These are phyloP conservation scores for Hymenoscyphus fraxineus DNA, from an alignment of 2,329 filamentous ascomycete genomes.

Conservation along the genomic window DNA sequence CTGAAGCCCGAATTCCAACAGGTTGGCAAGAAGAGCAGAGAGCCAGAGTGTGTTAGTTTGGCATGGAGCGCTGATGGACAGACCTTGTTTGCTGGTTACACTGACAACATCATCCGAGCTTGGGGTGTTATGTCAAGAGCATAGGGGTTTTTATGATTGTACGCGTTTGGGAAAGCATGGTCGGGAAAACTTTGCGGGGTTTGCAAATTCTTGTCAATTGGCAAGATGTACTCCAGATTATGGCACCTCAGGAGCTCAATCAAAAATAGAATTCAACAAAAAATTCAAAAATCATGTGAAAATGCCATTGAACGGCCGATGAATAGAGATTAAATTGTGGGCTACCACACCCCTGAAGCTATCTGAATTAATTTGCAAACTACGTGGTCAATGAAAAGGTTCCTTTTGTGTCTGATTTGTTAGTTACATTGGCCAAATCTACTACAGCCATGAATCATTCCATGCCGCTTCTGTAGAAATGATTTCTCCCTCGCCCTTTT, in stretches of 20 bases:
- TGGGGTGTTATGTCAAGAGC: constrained; percentile 97
- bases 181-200: constrained; percentile 32
- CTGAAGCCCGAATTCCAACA: constrained; percentile 97
- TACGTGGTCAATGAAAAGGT: background rate
- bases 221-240: constrained; percentile 35
- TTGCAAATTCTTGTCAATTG: constrained; percentile 32
- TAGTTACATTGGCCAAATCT: too few relatives aligned
- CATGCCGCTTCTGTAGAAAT: too few relatives aligned
- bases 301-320: constrained; percentile 6
- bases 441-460: too few relatives aligned
- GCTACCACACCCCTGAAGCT: background rate
- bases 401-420: too few relatives aligned
- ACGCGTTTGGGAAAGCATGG: constrained; percentile 29
- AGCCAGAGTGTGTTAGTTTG: constrained; percentile 96
- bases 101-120: constrained; percentile 97
- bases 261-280: constrained; percentile 27
- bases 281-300: constrained; percentile 6
- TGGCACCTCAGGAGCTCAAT: constrained; percentile 33
- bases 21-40: constrained; percentile 97
- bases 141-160: constrained; percentile 45
- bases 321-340: background rate
- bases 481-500: too few relatives aligned
- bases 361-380: background rate
- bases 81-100: constrained; percentile 99
- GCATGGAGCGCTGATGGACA: constrained; percentile 98